These are phyloP conservation scores for Chalciporus piperatus DNA, from an alignment of 768 basidiomycete species.

Conservation along the genomic window DNA sequence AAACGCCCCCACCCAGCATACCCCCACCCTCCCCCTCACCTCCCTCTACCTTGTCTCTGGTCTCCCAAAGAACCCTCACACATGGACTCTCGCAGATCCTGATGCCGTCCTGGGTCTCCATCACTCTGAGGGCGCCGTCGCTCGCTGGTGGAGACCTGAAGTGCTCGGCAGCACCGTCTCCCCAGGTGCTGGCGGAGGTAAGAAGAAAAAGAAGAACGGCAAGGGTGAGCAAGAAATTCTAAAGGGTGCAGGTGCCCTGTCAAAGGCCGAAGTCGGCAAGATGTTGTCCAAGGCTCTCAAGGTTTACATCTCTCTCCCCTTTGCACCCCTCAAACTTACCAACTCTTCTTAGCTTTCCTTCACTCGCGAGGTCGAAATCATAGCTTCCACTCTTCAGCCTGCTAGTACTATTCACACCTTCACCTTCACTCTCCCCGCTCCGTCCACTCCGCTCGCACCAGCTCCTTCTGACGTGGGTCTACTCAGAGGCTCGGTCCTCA, in stretches of 20 bases:
- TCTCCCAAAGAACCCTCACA: constrained; percentile 83
- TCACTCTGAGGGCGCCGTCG: constrained; percentile 82
- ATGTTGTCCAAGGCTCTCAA: constrained; percentile 91
- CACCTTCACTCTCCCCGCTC: constrained; percentile 80
- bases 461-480: constrained; percentile 58
- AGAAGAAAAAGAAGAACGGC: constrained; percentile 64
- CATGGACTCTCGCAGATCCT: constrained; percentile 86
- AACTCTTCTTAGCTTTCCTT: constrained; percentile 66
- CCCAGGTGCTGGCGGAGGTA: constrained; percentile 77
- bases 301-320: constrained; percentile 38
- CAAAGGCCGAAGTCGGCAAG: constrained; percentile 84
- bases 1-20: constrained; percentile 53
- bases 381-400: constrained; percentile 92
- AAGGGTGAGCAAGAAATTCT: constrained; percentile 57
- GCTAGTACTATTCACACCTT: constrained; percentile 91
- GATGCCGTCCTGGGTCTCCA: constrained; percentile 79
- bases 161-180: constrained; percentile 86
- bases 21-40: constrained; percentile 71
- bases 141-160: constrained; percentile 88
- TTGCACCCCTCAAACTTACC: background rate
- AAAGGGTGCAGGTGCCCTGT: constrained; percentile 78
- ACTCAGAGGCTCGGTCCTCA: constrained; percentile 72
- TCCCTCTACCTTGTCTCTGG: constrained; percentile 88
- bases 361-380: constrained; percentile 88
- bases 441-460: constrained; percentile 72